Conservation (phyloP, 1,284 basidiomycete genomes). For the Rhodotorula sp. region DNA sequence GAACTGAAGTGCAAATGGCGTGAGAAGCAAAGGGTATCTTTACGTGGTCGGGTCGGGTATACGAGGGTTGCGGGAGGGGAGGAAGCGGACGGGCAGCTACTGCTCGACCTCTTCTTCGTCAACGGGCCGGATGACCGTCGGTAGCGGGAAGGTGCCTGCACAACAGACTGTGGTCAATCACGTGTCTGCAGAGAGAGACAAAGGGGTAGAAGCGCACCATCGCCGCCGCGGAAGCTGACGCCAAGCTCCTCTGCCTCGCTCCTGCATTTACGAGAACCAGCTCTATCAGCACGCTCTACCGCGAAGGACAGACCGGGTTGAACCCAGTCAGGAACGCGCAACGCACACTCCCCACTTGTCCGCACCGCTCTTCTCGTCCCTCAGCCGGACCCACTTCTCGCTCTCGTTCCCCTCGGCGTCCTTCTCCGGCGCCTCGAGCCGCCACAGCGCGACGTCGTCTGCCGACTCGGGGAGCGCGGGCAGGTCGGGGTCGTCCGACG, state of each 20-base stretch:
- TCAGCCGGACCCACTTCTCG: slow-evolving; percentile 28
- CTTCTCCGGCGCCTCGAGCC: slow-evolving; percentile 8
- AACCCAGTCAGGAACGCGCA: neutral
- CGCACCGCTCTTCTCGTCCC: slow-evolving; percentile 28
- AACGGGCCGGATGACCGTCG: slow-evolving; percentile 15
- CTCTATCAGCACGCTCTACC: too few relatives aligned
- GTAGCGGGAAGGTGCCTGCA: slow-evolving; percentile 14
- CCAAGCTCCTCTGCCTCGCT: slow-evolving; percentile 30
- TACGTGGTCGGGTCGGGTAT: neutral
- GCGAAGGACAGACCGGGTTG: neutral
- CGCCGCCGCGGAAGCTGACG: slow-evolving; percentile 20
- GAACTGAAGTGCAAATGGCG: neutral
- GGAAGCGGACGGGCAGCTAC: neutral
- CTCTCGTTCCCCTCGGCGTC: slow-evolving; percentile 1
- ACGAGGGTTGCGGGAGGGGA: neutral
- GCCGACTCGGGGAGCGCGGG: neutral
- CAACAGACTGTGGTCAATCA: too few relatives aligned
- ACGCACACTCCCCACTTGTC: slow-evolving; percentile 38
- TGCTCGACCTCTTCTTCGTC: slow-evolving; percentile 22
- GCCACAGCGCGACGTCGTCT: slow-evolving; percentile 26
- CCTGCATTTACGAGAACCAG: neutral
- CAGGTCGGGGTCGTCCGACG: slow-evolving; percentile 5
- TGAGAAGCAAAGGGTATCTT: slow-evolving; percentile 4
- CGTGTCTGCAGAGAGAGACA: neutral
- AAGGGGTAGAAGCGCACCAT: slow-evolving; percentile 20